Percentiles rank a stretch among this genome's conserved stretches.
phyloP scores from a whole-genome alignment of 1,139 yeast genomes.

The Candida anutae region DNA sequence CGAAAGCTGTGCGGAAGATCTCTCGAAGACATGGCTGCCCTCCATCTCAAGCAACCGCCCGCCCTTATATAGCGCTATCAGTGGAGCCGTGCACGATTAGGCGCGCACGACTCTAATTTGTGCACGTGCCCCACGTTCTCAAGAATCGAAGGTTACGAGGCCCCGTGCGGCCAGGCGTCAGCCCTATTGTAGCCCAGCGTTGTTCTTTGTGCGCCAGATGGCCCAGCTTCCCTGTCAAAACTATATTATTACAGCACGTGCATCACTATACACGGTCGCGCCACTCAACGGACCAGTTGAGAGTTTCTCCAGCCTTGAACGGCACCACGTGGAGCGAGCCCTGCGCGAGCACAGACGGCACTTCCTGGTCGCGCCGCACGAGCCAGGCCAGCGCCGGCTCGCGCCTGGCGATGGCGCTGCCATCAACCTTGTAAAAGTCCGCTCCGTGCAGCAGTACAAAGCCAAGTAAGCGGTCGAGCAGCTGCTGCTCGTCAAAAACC shows the following conservation, averaged over 20 bases:
- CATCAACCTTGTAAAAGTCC: conserved; percentile 49
- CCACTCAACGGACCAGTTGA: conserved; percentile 81
- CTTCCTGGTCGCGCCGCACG: conserved; percentile 39
- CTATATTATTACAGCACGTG: too few relatives aligned
- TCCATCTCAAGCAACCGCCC: too few relatives aligned
- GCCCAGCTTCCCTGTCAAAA: too few relatives aligned
- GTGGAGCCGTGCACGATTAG: too few relatives aligned
- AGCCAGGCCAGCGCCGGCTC: conserved; percentile 40
- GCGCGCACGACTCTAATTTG: too few relatives aligned
- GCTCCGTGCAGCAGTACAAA: conserved; percentile 77
- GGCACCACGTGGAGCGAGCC: conserved; percentile 64
- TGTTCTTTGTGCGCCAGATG: too few relatives aligned
- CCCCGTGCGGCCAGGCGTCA: too few relatives aligned
- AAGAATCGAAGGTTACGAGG: too few relatives aligned
- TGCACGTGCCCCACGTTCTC: too few relatives aligned
- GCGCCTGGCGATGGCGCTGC: conserved; percentile 26
- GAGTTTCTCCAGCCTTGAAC: conserved; percentile 74
- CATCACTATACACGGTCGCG: too few relatives aligned
- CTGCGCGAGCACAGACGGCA: conserved; percentile 53
- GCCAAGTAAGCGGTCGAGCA: conserved; percentile 55
- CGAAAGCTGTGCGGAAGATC: conserved; percentile 41
- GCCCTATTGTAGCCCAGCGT: too few relatives aligned
- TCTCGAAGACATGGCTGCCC: conserved; percentile 48
- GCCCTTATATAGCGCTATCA: too few relatives aligned
- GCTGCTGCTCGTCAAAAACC: conserved; percentile 61